phyloP scores from a whole-genome alignment of 352 stramenopile genomes.

The Phytophthora vignae region DNA sequence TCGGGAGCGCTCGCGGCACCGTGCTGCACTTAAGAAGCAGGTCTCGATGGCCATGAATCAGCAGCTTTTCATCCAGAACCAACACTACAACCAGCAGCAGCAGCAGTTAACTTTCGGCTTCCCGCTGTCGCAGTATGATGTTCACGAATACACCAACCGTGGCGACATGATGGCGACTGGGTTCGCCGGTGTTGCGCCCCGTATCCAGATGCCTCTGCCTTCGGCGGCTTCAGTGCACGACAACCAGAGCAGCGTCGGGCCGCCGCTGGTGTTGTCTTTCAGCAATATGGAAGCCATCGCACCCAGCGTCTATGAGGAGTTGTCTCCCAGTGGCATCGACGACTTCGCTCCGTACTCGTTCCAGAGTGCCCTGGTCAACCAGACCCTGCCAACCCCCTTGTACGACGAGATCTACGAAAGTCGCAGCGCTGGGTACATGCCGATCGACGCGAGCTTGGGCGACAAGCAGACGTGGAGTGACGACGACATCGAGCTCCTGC shows the following conservation, averaged over 20 bases:
- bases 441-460: slow-evolving; percentile 51
- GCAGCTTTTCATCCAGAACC: slow-evolving; percentile 75
- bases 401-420: slow-evolving; percentile 38
- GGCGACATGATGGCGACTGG: not conserved
- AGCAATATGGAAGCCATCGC: slow-evolving; percentile 6
- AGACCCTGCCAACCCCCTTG: slow-evolving; percentile 12
- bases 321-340: slow-evolving; percentile 65
- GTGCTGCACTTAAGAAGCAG: slow-evolving; percentile 83
- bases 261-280: slow-evolving; percentile 31
- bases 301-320: slow-evolving; percentile 27
- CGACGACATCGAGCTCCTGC: slow-evolving; percentile 84
- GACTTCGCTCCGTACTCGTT: slow-evolving; percentile 70
- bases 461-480: slow-evolving; percentile 79
- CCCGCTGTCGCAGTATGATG: slow-evolving; percentile 36
- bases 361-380: slow-evolving; percentile 35
- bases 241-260: slow-evolving; percentile 10
- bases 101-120: slow-evolving; percentile 66
- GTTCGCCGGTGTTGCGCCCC: slow-evolving; percentile 39
- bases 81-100: slow-evolving; percentile 59
- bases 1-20: slow-evolving; percentile 78
- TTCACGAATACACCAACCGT: slow-evolving; percentile 8
- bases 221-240: slow-evolving; percentile 17
- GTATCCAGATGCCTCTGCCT: slow-evolving; percentile 51
- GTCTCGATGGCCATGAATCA: slow-evolving; percentile 82
- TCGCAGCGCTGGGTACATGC: slow-evolving; percentile 46